Conservation (phyloP, 1,284 basidiomycete genomes). For the Spongispora temasekensis region DNA sequence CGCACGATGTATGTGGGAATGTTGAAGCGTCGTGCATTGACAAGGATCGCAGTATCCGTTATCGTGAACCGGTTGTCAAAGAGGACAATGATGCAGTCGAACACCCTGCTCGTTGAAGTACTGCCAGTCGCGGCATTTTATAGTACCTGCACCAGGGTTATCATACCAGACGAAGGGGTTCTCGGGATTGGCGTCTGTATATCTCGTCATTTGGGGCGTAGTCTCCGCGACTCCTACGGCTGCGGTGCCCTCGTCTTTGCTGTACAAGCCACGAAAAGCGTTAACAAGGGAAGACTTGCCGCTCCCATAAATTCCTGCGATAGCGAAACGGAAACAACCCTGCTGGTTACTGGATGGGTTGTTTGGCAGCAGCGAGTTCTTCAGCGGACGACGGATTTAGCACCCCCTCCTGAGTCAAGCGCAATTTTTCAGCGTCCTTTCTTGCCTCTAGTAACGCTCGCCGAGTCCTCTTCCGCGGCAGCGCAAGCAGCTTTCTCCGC, state of each 20-base stretch:
- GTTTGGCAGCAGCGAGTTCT: not conserved
- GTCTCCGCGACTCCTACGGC: not conserved
- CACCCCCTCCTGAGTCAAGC: slow-evolving; percentile 19
- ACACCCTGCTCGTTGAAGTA: not conserved
- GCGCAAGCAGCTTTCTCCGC: slow-evolving; percentile 13
- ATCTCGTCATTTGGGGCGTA: not conserved
- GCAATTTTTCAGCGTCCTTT: slow-evolving; percentile 15
- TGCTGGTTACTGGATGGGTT: not conserved
- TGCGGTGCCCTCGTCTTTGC: not conserved
- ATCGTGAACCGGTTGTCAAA: not conserved
- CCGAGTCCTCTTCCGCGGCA: slow-evolving; percentile 14
- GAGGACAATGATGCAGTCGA: not conserved
- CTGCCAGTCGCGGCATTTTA: not conserved
- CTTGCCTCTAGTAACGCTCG: slow-evolving; percentile 12
- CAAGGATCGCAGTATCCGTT: not conserved
- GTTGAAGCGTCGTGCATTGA: not conserved
- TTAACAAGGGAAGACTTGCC: not conserved
- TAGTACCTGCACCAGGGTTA: not conserved
- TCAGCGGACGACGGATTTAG: too few species aligned
- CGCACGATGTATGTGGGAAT: slow-evolving; percentile 1
- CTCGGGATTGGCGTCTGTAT: not conserved
- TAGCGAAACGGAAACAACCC: not conserved
- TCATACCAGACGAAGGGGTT: not conserved
- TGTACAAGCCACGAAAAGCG: not conserved
- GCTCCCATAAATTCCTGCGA: not conserved